Conservation (phyloP, 2,329 filamentous ascomycete species). For the Cytospora schulzeri region DNA sequence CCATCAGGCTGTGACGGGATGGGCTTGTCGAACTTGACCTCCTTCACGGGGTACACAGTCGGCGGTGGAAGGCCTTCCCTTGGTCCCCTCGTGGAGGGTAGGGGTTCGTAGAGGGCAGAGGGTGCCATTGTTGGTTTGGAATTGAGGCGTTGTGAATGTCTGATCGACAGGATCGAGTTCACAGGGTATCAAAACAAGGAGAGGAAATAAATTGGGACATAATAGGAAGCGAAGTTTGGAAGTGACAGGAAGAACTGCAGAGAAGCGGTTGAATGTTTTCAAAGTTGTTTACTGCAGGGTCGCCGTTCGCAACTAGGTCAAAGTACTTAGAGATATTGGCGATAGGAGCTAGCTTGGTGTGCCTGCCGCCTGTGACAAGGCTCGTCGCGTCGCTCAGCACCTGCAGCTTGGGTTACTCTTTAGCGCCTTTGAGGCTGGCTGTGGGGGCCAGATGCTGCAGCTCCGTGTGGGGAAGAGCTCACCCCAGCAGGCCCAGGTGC, state of each 20-base stretch:
- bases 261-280: not conserved
- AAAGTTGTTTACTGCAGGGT: not conserved
- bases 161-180: slow-evolving; percentile 7
- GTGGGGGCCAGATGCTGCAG: slow-evolving; percentile 19
- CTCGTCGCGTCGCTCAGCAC: slow-evolving; percentile 15
- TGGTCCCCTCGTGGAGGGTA: slow-evolving; percentile 40
- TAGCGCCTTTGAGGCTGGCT: slow-evolving; percentile 11
- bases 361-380: slow-evolving; percentile 21
- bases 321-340: not conserved
- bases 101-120: slow-evolving; percentile 50
- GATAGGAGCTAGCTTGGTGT: slow-evolving; percentile 15
- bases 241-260: not conserved
- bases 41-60: slow-evolving; percentile 62
- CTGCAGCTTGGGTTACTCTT: not conserved
- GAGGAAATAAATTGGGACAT: slow-evolving; percentile 16
- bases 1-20: slow-evolving; percentile 63
- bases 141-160: not conserved
- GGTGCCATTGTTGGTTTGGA: slow-evolving; percentile 32
- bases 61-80: slow-evolving; percentile 53
- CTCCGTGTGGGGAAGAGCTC: slow-evolving; percentile 11
- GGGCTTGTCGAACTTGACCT: slow-evolving; percentile 61
- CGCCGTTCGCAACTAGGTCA: not conserved
- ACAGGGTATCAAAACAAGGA: slow-evolving; percentile 21
- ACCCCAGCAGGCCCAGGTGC: not conserved
- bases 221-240: not conserved